Evolutionary conservation across 306 rosid genomes (phyloP).

Genomic region (Fagus crenata): DNA sequence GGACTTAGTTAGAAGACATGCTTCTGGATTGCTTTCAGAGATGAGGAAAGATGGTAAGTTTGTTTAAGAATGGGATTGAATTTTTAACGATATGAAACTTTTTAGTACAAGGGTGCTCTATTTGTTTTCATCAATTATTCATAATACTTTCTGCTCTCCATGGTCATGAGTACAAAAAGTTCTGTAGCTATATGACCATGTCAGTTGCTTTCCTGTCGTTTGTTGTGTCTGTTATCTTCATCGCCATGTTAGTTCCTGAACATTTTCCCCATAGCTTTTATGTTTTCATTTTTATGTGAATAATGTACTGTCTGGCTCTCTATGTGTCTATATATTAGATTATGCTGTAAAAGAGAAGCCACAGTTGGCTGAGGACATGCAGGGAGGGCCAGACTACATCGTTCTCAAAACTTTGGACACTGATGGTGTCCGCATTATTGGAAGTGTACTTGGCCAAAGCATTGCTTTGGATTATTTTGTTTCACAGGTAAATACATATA

Average conservation of each 20-base stretch:
- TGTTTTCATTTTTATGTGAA: background rate
- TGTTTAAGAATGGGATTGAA: conserved; percentile 13
- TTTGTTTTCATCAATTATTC: background rate
- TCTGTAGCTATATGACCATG: background rate
- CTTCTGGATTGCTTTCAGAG: conserved; percentile 85
- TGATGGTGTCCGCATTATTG: conserved; percentile 85
- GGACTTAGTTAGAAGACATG: conserved; percentile 69
- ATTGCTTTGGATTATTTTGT: conserved; percentile 98
- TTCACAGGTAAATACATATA: conserved; percentile 62
- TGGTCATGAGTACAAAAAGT: background rate
- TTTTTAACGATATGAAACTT: background rate
- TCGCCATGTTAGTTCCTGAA: background rate
- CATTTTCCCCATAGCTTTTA: background rate
- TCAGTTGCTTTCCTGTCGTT: background rate
- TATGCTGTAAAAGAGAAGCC: conserved; percentile 93
- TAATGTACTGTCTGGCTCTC: background rate
- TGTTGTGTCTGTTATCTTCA: background rate
- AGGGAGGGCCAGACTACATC: conserved; percentile 88
- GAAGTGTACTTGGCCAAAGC: conserved; percentile 96
- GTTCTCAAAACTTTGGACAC: conserved; percentile 80
- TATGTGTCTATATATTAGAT: conserved; percentile 44
- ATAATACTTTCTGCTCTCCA: background rate
- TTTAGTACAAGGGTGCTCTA: background rate
- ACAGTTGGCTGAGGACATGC: conserved; percentile 70
- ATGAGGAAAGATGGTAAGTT: conserved; percentile 83